A percentile compares a stretch with the other conserved stretches of the same genome.
Evolutionary conservation across 1,139 yeast species (phyloP).

Genomic region (Candida sanyaensis): DNA sequence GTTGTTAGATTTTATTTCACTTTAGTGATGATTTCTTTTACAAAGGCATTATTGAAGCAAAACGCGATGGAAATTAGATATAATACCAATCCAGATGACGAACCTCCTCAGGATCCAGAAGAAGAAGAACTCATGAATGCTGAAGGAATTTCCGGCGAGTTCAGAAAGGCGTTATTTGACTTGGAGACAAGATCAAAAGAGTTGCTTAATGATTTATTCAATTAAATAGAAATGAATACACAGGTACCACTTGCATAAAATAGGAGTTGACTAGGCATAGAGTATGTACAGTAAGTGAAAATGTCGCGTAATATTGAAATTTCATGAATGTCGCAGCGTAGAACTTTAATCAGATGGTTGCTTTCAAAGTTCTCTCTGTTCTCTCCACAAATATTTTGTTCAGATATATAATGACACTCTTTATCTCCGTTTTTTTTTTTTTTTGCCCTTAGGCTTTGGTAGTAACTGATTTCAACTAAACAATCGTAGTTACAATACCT

Average conservation of each 20-base stretch:
- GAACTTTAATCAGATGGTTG: too few species aligned
- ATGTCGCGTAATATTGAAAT: too few species aligned
- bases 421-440: neutral
- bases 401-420: too few species aligned
- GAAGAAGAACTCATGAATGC: conserved; percentile 27
- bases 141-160: conserved; percentile 22
- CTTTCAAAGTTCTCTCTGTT: too few species aligned
- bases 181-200: conserved; percentile 36
- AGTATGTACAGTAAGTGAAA: too few species aligned
- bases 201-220: conserved; percentile 22
- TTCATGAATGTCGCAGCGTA: too few species aligned
- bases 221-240: conserved; percentile 3
- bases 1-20: conserved; percentile 65
- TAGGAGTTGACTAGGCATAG: too few species aligned
- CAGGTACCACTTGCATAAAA: neutral
- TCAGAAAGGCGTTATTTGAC: conserved; percentile 25
- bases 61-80: conserved; percentile 23
- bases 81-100: conserved; percentile 16
- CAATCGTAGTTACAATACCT: neutral
- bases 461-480: neutral
- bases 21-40: conserved; percentile 62
- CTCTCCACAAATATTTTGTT: too few species aligned
- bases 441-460: neutral
- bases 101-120: conserved; percentile 21
- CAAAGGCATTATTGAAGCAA: conserved; percentile 45